Base-by-base conservation (phyloP, 441 rosid species). In the Populus hybrid region DNA sequence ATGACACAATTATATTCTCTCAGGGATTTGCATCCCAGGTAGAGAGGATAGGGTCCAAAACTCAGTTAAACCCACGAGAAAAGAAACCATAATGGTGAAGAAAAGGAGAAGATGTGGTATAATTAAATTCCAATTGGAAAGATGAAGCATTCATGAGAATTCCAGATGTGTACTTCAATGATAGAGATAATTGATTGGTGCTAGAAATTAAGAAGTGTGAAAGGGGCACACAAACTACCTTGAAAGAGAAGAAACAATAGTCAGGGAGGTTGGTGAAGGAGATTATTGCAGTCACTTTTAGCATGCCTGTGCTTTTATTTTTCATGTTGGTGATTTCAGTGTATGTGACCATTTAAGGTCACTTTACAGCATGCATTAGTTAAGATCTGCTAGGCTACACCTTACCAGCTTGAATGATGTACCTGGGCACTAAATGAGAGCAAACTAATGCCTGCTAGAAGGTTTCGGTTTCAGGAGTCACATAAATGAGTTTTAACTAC, bases 71-170 rank as follows among this genome's bases (percentile, higher is more conserved):
- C 1, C 26, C 65, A 56, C 7, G 23, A 56, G 63, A 20, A 56
- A 20, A 7, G 21, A 56, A 53, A 53, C 6, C 21, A 16, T 53
- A 53, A 53, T 6, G 63, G 63, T 53, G 63, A 6, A 6, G 21
- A 53, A 20, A 20, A 56, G 23, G 42, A 68, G 36, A 20, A 28
- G 12, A 28, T 33, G 71, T 35, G 24, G 38, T 28, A 16, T 24
- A 7, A 28, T n/a, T 28, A n/a, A 3, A 1, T 18, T 28, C 23
- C 6, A 56, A 0, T 8, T 23, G 68, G 68, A 24, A 28, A 76
- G 74, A 69, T 59, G 74, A 69, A 76, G 74, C 78, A 36, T 53
- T 76, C 67, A 16, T 3, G 56, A 53, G 53, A 76, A 50, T 9
- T 29, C 2, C 28, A 20, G 65, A 42, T 66, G 64, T 33, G 14